Conservation (phyloP, 345 rosid species). For the Euphorbia peplus region DNA sequence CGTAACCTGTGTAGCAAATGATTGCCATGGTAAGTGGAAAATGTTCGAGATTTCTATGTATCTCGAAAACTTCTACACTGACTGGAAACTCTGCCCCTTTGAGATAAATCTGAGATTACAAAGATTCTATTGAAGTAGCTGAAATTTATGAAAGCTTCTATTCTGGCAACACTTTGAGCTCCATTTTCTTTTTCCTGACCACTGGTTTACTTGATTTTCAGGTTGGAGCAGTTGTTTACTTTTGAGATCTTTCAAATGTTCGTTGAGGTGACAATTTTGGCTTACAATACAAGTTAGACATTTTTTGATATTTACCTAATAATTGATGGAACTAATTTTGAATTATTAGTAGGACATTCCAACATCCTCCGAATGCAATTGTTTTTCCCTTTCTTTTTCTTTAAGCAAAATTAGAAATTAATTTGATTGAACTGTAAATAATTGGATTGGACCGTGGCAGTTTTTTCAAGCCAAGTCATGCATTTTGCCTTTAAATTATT, state of each 20-base stretch:
- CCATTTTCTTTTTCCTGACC: slow-evolving; percentile 9
- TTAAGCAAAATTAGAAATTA: slow-evolving; percentile 14
- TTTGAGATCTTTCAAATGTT: slow-evolving; percentile 8
- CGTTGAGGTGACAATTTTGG: slow-evolving; percentile 31
- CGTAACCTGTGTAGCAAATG: no score
- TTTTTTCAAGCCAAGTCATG: slow-evolving; percentile 10
- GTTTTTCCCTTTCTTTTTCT: not conserved
- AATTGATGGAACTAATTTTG: not conserved
- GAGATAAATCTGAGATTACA: not conserved
- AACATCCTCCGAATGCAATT: slow-evolving; percentile 9
- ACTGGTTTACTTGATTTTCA: slow-evolving; percentile 22
- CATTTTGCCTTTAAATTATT: not conserved
- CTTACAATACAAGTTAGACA: slow-evolving; percentile 20
- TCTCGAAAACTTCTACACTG: no score
- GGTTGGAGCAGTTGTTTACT: slow-evolving; percentile 17
- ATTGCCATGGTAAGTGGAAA: no score
- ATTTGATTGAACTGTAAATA: slow-evolving; percentile 30
- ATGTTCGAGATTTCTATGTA: no score
- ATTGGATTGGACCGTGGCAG: slow-evolving; percentile 3
- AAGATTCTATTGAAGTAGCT: not conserved
- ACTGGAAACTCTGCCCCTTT: no score
- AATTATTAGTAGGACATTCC: slow-evolving; percentile 12
- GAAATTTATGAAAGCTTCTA: not conserved
- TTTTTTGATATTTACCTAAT: slow-evolving; percentile 22
- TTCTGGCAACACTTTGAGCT: not conserved